Evolutionary conservation across 257 asterid genomes (phyloP).

Genomic region (Penstemon davidsonii): DNA sequence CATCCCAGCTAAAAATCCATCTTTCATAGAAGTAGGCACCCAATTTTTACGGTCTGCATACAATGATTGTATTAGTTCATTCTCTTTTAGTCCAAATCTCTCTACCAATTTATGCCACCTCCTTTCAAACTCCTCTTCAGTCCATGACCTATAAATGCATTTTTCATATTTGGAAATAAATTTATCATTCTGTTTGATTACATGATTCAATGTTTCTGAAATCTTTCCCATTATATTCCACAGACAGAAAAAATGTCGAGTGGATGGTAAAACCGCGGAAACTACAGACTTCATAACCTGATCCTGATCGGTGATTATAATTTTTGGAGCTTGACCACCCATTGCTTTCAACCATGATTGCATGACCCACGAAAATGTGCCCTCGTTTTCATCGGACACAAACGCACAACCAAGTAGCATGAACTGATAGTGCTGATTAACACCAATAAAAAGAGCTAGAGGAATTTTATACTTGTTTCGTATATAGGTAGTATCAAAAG

Average conservation of each 20-base stretch:
- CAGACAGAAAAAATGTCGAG: constrained; percentile 65
- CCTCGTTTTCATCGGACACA: constrained; percentile 71
- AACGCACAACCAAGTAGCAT: constrained; percentile 93
- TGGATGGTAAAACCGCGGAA: constrained; percentile 63
- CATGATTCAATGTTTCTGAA: constrained; percentile 58
- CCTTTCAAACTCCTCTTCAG: constrained; percentile 77
- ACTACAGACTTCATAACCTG: constrained; percentile 53
- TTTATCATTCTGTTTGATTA: constrained; percentile 68
- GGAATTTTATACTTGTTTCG: constrained; percentile 90
- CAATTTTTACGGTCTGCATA: constrained; percentile 76
- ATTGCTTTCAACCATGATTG: constrained; percentile 83
- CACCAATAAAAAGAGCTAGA: constrained; percentile 79
- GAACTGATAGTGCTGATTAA: constrained; percentile 93
- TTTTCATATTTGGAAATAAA: constrained; percentile 68
- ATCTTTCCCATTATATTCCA: constrained; percentile 83
- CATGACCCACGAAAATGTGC: constrained; percentile 82
- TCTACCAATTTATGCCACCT: constrained; percentile 81
- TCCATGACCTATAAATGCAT: constrained; percentile 76
- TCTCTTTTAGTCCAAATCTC: constrained; percentile 68
- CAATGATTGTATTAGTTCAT: constrained; percentile 60
- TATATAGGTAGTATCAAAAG: constrained; percentile 79
- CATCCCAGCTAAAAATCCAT: constrained; percentile 84
- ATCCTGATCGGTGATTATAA: constrained; percentile 79
- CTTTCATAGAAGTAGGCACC: constrained; percentile 70
- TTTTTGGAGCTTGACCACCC: constrained; percentile 84